Base-by-base conservation (phyloP, 2,329 filamentous ascomycete species). In the Rhytidhysteron rufulum region DNA sequence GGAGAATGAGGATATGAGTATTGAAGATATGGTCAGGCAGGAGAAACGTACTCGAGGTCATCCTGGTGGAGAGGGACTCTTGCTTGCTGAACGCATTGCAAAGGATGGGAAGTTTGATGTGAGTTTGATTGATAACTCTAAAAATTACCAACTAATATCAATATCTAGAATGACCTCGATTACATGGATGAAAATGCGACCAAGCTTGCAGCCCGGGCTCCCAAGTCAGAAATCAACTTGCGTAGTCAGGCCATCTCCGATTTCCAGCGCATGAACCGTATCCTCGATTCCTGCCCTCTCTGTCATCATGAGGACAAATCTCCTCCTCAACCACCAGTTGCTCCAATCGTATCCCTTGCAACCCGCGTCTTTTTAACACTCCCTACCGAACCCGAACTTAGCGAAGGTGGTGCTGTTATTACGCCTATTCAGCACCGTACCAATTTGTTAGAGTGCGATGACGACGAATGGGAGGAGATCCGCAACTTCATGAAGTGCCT, bases 401-500 rank as follows among this genome's bases (percentile, higher is more conserved):
- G 80, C 50, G 77, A 86, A 36, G 88, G 88, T 33, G 85, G 89
- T 35, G 87, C 90, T 5, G 83, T 93, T 42, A 93, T 98, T 46
- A 88, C 90, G 3, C 93, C 93, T 5, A 81, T 93, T 17, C 80
- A 89, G 52, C 93, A 98, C 62, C 83, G 84, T 38, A 82, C 76
- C 18, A 98, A 97, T 62, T 79, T 98, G 0, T 73, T 98, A n/a
- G 91, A 96, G 65, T 98, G 93, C 65, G 91, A 97, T 65, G 91
- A 98, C 58, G 93, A 98, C 60, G 93, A 98, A 63, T 98, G 94
- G 94, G 93, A 98, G 61, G 93, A 98, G 67, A 84, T 98, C 5
- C 86, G 93, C 49, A 98, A 98, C 65, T 98, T 98, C 62, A 97
- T 97, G 91, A 98, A 98, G 71, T 86, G 82, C 43, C 75, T 98